Evolutionary conservation across 2,329 filamentous ascomycete genomes (phyloP).

Genomic region (Colletotrichum viniferum): DNA sequence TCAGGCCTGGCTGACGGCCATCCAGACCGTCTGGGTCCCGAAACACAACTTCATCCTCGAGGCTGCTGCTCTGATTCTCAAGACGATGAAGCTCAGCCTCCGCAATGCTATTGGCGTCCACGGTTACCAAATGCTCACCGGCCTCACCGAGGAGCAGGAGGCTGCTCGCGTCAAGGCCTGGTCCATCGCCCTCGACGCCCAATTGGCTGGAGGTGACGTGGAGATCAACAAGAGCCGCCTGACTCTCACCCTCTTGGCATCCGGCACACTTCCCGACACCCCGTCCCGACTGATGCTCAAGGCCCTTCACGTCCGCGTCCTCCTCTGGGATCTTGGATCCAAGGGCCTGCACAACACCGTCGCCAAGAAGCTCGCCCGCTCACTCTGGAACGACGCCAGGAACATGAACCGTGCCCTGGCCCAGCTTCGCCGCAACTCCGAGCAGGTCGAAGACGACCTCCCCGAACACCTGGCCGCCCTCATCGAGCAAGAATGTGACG

Average conservation of each 20-base stretch:
- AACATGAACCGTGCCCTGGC: conserved; percentile 59
- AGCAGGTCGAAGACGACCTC: conserved; percentile 67
- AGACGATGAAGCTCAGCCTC: conserved; percentile 81
- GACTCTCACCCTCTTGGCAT: conserved; percentile 84
- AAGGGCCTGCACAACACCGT: conserved; percentile 70
- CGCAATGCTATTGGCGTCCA: conserved; percentile 79
- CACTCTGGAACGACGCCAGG: conserved; percentile 82
- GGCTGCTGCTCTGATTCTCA: conserved; percentile 77
- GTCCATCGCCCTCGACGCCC: conserved; percentile 91
- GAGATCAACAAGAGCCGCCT: conserved; percentile 89
- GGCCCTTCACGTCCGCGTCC: conserved; percentile 86
- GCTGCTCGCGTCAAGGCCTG: conserved; percentile 87
- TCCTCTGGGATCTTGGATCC: conserved; percentile 79
- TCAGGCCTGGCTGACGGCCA: conserved; percentile 90
- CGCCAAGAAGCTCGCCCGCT: conserved; percentile 74
- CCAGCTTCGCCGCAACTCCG: conserved; percentile 45
- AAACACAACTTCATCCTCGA: conserved; percentile 86
- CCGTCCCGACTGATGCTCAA: conserved; percentile 88
- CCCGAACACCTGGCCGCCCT: conserved; percentile 78
- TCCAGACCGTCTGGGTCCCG: conserved; percentile 92
- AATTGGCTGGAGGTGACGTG: conserved; percentile 86
- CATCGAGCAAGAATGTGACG: conserved; percentile 79
- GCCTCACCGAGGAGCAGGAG: conserved; percentile 84
- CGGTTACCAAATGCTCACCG: conserved; percentile 79
- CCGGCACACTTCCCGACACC: conserved; percentile 83